Base-by-base conservation (phyloP, 306 rosid species). In the Myrica gale region DNA sequence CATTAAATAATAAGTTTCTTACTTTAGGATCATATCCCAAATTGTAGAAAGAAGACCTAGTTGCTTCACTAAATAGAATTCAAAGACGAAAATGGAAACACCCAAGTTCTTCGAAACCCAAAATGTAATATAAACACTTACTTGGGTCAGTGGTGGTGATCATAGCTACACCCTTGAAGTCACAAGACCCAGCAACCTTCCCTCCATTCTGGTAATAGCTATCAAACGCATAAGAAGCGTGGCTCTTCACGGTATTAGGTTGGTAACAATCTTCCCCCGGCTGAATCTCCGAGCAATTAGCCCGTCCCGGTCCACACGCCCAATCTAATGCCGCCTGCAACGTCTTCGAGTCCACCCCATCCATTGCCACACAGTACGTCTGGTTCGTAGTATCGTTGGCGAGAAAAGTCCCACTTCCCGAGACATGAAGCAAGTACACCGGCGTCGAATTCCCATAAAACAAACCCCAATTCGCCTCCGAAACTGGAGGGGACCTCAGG, bases 241-340 rank as follows among this genome's bases (percentile, higher is more conserved):
- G 98, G 51, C 65, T 91, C 78, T 82, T 89, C 57, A 93, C 97
- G 81, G 88, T 89, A 54, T 93, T 93, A 17, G 92, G 97, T 77
- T 79, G 79, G 66, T 84, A 93, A 68, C 98, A 93, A 73, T 10
- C 77, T 73, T 93, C 91, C 71, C 98, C 98, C 0, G 97, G 97
- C 60, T 89, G 98, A 71, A 93, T 85, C 83, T 91, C 97, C 0
- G 96, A 82, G 83, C 98, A 93, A 83, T 93, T 91, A 1, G 98
- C 89, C 37, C 82, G 43, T 0, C 97, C 97, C 0, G 91, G 92
- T 21, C 97, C 97, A 79, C 97, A 93, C 0, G 96, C 89, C 98
- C 97, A 93, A 87, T 93, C 98, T 83, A 93, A 81, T 1, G 98
- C 96, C 0, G 98, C 84, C 74, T 93, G 98, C 91, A 93, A 78